A percentile compares a stretch with the other conserved stretches of the same genome.
Conservation (phyloP, 164 flowering plant genomes). For the Macadamia integrifolia region DNA sequence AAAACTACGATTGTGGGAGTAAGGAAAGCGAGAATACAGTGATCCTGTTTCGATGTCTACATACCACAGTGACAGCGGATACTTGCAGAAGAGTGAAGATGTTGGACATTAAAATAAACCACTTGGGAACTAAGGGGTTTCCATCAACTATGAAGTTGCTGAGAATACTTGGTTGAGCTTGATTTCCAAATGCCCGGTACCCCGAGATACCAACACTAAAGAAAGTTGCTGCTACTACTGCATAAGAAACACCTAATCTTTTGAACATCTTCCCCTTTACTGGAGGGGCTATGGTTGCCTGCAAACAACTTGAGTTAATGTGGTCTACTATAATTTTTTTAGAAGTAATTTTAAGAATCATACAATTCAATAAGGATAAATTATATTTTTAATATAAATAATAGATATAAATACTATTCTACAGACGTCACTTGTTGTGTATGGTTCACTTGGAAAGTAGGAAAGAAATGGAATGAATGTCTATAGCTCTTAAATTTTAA, state of each 20-base stretch:
- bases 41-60: neutral
- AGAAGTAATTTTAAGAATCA: too few relatives aligned
- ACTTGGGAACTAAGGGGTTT: slow-evolving; percentile 52
- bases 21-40: neutral
- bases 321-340: too few relatives aligned
- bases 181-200: slow-evolving; percentile 94
- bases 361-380: too few relatives aligned
- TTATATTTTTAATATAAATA: too few relatives aligned
- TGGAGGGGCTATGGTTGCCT: slow-evolving; percentile 88
- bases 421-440: too few relatives aligned
- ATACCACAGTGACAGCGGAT: slow-evolving; percentile 71
- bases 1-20: too few relatives aligned
- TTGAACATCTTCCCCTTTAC: slow-evolving; percentile 94
- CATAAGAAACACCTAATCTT: slow-evolving; percentile 72
- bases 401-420: too few relatives aligned
- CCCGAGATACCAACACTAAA: slow-evolving; percentile 84
- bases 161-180: slow-evolving; percentile 42
- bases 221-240: too few relatives aligned
- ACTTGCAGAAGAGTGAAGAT: slow-evolving; percentile 59
- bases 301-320: neutral
- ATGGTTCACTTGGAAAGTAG: too few relatives aligned
- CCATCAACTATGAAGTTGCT: slow-evolving; percentile 54
- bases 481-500: too few relatives aligned
- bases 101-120: slow-evolving; percentile 62
- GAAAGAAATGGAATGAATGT: too few relatives aligned